Conservation (phyloP, 2,329 filamentous ascomycete species). For the Aschersonia sp. region DNA sequence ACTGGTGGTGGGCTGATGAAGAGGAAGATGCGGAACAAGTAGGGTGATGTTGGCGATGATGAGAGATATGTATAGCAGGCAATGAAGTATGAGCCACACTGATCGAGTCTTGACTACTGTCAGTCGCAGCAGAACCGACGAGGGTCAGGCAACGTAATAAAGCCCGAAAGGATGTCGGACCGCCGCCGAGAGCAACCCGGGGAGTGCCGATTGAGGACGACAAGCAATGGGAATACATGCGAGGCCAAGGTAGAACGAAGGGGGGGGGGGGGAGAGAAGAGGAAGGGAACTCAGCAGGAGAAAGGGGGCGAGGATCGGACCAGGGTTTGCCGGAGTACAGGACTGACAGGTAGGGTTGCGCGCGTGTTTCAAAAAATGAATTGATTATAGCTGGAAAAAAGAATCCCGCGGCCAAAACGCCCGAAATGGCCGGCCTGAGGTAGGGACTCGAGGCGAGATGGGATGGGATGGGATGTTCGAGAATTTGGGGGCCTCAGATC, state of each 20-base stretch:
- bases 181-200: slow-evolving; percentile 4
- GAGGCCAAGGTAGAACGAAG: slow-evolving; percentile 6
- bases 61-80: neutral
- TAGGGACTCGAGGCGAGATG: no score
- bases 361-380: neutral
- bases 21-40: slow-evolving; percentile 1
- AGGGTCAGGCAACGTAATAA: slow-evolving; percentile 7
- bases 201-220: slow-evolving; percentile 5
- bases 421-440: no score
- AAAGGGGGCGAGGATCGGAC: slow-evolving; percentile 2
- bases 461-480: no score
- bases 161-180: slow-evolving; percentile 5
- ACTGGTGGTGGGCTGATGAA: slow-evolving; percentile 1
- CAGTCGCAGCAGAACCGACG: neutral
- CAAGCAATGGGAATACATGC: slow-evolving; percentile 8
- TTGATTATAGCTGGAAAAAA: no score
- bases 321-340: slow-evolving; percentile 4
- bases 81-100: neutral
- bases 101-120: no score
- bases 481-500: no score
- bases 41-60: slow-evolving; percentile 1
- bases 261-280: slow-evolving; percentile 3
- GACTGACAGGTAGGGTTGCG: slow-evolving; percentile 3
- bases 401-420: no score
- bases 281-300: slow-evolving; percentile 1